A percentile compares a stretch with the other conserved stretches of the same genome.
phyloP scores from a whole-genome alignment of 345 rosid species.

The Rhizophora mangle region DNA sequence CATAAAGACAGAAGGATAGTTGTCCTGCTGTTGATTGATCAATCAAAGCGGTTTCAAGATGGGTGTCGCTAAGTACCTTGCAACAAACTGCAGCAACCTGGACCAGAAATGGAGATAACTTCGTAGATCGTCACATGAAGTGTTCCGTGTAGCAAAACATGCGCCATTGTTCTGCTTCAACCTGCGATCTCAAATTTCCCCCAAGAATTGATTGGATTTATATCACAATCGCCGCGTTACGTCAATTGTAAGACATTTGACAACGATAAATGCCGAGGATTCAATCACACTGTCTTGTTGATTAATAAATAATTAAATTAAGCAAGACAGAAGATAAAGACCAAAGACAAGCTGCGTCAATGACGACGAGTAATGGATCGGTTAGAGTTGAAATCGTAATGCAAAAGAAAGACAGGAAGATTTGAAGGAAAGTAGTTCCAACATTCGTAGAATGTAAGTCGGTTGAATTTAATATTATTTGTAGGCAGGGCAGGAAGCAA shows the following conservation, averaged over 20 bases:
- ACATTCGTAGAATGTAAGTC: not conserved
- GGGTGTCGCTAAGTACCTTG: slow-evolving; percentile 29
- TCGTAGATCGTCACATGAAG: slow-evolving; percentile 46
- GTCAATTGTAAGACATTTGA: not conserved
- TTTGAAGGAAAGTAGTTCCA: too few species aligned
- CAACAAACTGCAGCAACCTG: slow-evolving; percentile 27
- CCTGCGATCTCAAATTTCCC: too few species aligned
- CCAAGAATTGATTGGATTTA: not conserved
- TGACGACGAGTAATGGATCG: not conserved
- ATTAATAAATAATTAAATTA: not conserved
- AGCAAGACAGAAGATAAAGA: not conserved
- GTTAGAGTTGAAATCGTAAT: not conserved
- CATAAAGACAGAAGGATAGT: too few species aligned
- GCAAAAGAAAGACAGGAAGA: not conserved
- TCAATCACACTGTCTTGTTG: not conserved
- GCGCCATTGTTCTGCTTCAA: slow-evolving; percentile 21
- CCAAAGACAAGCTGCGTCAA: not conserved
- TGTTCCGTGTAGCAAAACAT: slow-evolving; percentile 43
- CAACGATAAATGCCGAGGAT: too few species aligned
- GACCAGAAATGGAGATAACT: slow-evolving; percentile 24
- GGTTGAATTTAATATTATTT: not conserved
- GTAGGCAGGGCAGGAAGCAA: too few species aligned
- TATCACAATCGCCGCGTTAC: not conserved
- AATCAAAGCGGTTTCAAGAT: too few species aligned
- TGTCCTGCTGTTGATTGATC: too few species aligned